phyloP scores from a whole-genome alignment of 495 filamentous ascomycete genomes.

The Hyphodiscus hymeniophilus region DNA sequence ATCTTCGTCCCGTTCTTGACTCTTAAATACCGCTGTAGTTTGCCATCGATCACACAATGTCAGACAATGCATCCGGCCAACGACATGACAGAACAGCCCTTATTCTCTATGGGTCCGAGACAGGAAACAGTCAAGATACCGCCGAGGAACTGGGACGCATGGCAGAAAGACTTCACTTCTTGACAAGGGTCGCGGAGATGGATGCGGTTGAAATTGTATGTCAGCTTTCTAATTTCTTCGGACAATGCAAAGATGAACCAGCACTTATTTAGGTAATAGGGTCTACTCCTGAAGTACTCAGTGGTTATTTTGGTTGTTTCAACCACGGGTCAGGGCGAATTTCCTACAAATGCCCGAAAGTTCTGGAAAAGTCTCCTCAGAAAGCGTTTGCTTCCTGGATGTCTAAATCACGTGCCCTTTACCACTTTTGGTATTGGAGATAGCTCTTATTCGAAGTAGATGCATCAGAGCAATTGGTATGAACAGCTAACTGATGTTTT shows the following conservation, averaged over 20 bases:
- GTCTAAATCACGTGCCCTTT: slow-evolving; percentile 59
- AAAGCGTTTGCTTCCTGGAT: slow-evolving; percentile 64
- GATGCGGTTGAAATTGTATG: slow-evolving; percentile 67
- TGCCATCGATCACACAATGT: slow-evolving; percentile 5
- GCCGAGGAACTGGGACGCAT: slow-evolving; percentile 73
- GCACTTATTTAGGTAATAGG: slow-evolving; percentile 26
- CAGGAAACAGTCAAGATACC: slow-evolving; percentile 83
- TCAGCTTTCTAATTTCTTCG: slow-evolving; percentile 12
- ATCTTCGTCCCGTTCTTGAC: no score
- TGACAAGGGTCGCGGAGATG: slow-evolving; percentile 64
- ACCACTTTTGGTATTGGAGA: slow-evolving; percentile 88
- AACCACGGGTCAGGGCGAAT: slow-evolving; percentile 90
- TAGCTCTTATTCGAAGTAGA: slow-evolving; percentile 82
- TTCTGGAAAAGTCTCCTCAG: slow-evolving; percentile 84
- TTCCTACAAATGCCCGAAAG: slow-evolving; percentile 67
- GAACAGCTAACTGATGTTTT: background rate
- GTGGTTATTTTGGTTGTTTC: slow-evolving; percentile 75
- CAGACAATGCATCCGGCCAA: slow-evolving; percentile 17
- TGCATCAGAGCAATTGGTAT: background rate
- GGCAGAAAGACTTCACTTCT: slow-evolving; percentile 67
- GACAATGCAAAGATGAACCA: background rate
- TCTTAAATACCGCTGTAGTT: no score
- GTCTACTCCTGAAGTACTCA: slow-evolving; percentile 38
- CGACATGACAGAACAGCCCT: slow-evolving; percentile 50
- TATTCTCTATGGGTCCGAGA: slow-evolving; percentile 89